Conservation (phyloP, 1,284 basidiomycete genomes). For the Wolfiporia cocos region DNA sequence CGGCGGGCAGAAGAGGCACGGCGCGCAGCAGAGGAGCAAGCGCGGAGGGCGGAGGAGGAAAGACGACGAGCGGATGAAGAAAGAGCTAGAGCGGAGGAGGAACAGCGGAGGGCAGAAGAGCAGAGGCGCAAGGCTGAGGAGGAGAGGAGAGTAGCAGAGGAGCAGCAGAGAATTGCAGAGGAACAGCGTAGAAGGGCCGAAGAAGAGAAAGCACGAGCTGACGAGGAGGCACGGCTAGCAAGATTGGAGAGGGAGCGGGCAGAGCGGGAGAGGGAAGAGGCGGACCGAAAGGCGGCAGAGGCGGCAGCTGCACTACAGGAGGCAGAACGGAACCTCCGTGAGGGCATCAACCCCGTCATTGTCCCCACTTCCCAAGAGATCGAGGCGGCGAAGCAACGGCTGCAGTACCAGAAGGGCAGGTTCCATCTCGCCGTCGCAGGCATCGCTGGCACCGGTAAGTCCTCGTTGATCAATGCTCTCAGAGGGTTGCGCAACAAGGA, state of each 20-base stretch:
- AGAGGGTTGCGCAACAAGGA: not conserved
- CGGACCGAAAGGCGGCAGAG: not conserved
- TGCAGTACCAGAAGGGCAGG: slow-evolving; percentile 1
- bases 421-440: not conserved
- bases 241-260: not conserved
- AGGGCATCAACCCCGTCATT: slow-evolving; percentile 1
- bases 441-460: not conserved
- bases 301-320: not conserved
- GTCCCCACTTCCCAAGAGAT: not conserved
- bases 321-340: not conserved
- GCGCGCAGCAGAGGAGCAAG: not conserved
- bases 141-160: not conserved
- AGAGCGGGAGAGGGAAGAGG: not conserved
- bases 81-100: not conserved
- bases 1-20: not conserved
- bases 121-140: not conserved
- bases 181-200: not conserved
- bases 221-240: not conserved
- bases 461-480: not conserved
- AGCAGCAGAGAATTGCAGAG: not conserved
- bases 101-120: not conserved
- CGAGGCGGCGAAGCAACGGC: not conserved
- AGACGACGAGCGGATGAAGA: not conserved
- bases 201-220: not conserved
- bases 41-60: too few relatives aligned